Evolutionary conservation across 768 basidiomycete genomes (phyloP).

Genomic region (Pleurotus tuoliensis): DNA sequence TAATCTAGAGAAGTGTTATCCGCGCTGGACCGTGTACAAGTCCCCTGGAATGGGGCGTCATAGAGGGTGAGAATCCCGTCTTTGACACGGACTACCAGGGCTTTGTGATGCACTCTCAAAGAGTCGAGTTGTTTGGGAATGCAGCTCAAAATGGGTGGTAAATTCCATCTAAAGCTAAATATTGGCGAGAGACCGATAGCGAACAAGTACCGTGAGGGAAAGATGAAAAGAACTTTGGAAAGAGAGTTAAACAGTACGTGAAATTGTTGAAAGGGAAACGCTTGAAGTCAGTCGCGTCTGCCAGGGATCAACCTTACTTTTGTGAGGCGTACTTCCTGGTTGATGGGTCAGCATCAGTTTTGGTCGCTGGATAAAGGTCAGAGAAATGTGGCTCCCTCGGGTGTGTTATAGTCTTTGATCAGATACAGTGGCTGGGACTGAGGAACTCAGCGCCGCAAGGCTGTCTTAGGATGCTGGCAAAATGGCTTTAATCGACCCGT

Average conservation of each 20-base stretch:
- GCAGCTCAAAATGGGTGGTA: conserved; percentile 82
- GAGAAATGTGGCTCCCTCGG: conserved; percentile 62
- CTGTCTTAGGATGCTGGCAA: conserved; percentile 70
- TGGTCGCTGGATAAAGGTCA: conserved; percentile 50
- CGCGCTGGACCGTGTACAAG: conserved; percentile 70
- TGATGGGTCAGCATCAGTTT: conserved; percentile 70
- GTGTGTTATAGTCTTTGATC: conserved; percentile 62
- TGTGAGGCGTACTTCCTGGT: conserved; percentile 51
- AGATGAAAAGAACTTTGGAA: conserved; percentile 81
- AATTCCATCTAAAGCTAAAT: conserved; percentile 86
- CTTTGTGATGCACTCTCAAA: conserved; percentile 57
- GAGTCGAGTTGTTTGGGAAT: conserved; percentile 86
- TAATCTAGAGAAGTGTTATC: conserved; percentile 78
- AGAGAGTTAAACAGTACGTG: conserved; percentile 80
- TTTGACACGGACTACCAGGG: conserved; percentile 35
- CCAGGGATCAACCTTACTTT: conserved; percentile 49
- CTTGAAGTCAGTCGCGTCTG: conserved; percentile 66
- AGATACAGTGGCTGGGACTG: conserved; percentile 55
- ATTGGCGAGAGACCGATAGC: conserved; percentile 79
- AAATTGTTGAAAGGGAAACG: conserved; percentile 79
- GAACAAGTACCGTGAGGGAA: conserved; percentile 83
- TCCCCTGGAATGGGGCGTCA: conserved; percentile 77
- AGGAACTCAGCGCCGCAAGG: conserved; percentile 59
- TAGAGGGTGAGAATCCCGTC: conserved; percentile 70
- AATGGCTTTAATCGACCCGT: conserved; percentile 79